phyloP scores from a whole-genome alignment of 176 grass and related monocot genomes.

The Metroxylon sagu region DNA sequence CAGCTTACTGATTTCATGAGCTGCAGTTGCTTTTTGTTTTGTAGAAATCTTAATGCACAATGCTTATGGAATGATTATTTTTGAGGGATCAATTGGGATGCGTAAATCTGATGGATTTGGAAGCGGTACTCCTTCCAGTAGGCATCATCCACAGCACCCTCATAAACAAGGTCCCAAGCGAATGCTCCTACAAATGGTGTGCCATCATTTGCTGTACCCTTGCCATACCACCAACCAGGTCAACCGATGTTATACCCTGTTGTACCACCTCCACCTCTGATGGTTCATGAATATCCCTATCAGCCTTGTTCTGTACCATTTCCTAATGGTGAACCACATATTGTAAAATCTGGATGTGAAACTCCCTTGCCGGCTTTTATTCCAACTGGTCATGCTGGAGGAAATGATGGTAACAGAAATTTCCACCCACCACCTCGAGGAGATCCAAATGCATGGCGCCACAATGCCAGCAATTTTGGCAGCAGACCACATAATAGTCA shows the following conservation, averaged over 20 bases:
- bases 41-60: constrained; percentile 6
- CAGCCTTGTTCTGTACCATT: constrained; percentile 30
- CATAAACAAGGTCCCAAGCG: constrained; percentile 60
- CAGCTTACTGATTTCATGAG: not conserved
- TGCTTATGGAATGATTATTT: not conserved
- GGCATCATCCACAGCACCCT: constrained; percentile 30
- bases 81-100: constrained; percentile 27
- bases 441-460: constrained; percentile 48
- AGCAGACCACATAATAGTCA: constrained; percentile 34
- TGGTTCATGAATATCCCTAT: constrained; percentile 54
- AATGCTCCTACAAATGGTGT: constrained; percentile 38
- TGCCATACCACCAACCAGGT: constrained; percentile 51
- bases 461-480: constrained; percentile 27
- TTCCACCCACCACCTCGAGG: constrained; percentile 33
- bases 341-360: constrained; percentile 47
- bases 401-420: constrained; percentile 43
- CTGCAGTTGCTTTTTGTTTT: too few species aligned
- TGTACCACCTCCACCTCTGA: constrained; percentile 41
- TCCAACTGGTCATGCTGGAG: constrained; percentile 41
- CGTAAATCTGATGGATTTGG: constrained; percentile 60
- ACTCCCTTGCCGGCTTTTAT: constrained; percentile 27
- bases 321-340: constrained; percentile 33
- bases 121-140: constrained; percentile 33
- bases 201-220: constrained; percentile 40
- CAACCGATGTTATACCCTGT: constrained; percentile 60